phyloP scores from a whole-genome alignment of 208 protist species.

The Acanthamoeba castellanii region DNA sequence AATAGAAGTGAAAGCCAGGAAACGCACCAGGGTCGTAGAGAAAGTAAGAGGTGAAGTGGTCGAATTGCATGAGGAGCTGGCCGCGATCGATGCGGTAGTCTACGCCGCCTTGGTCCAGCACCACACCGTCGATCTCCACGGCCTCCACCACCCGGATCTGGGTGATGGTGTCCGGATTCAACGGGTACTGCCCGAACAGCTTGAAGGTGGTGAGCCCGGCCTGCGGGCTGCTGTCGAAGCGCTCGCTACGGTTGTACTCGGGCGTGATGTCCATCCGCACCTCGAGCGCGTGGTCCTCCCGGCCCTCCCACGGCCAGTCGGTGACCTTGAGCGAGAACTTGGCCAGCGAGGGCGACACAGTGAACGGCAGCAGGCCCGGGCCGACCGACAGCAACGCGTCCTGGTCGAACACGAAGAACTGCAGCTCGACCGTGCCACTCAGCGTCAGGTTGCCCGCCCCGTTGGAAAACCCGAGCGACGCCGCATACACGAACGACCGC shows the following conservation, averaged over 20 bases:
- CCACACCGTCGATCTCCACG: background rate
- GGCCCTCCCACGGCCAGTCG: constrained; percentile 12
- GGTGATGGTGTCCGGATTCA: background rate
- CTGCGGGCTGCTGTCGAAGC: background rate
- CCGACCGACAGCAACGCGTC: background rate
- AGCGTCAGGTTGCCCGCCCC: background rate
- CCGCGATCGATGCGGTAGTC: background rate
- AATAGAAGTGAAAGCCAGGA: background rate
- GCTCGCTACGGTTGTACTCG: background rate
- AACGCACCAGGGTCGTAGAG: constrained; percentile 22
- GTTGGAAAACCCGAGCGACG: background rate
- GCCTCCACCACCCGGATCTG: background rate
- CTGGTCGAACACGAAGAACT: constrained; percentile 38
- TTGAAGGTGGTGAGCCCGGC: constrained; percentile 30
- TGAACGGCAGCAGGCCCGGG: background rate
- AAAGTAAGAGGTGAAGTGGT: background rate
- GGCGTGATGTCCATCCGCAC: background rate
- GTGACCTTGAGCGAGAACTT: background rate
- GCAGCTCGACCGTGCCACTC: background rate
- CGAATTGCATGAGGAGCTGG: background rate
- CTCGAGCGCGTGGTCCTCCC: background rate
- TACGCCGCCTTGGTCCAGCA: background rate
- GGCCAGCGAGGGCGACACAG: background rate
- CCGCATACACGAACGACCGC: background rate
- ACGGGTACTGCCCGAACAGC: background rate